These are phyloP conservation scores for Fraxinus anomala DNA, from an alignment of 257 asterid genomes.

Conservation along the genomic window DNA sequence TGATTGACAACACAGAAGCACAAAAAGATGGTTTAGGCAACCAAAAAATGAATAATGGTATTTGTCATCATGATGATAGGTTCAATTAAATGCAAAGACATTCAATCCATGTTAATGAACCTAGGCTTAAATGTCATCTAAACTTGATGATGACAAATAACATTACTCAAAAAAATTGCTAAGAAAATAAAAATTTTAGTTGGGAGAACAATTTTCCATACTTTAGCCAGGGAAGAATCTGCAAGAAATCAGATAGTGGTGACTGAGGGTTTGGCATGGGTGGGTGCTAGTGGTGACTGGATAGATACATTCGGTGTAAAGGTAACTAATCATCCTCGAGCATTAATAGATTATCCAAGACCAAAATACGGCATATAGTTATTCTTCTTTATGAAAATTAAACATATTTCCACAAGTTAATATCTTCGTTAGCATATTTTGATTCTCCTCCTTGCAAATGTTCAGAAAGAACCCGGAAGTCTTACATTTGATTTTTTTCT, in stretches of 20 bases:
- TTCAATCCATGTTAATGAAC: too few species aligned
- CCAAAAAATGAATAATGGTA: too few species aligned
- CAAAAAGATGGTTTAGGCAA: too few species aligned
- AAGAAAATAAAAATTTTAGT: too few species aligned
- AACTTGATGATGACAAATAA: too few species aligned
- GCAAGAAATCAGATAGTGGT: not conserved
- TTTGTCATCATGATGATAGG: too few species aligned
- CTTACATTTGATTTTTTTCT: slow-evolving; percentile 68
- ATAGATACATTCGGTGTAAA: too few species aligned
- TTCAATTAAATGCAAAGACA: too few species aligned
- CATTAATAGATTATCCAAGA: not conserved
- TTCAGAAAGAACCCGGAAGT: slow-evolving; percentile 64
- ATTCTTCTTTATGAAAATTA: slow-evolving; percentile 24
- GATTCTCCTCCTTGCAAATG: slow-evolving; percentile 43
- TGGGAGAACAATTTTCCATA: not conserved
- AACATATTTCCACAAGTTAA: slow-evolving; percentile 10
- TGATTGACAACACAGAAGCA: too few species aligned
- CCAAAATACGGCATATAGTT: not conserved
- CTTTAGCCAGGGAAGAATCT: not conserved
- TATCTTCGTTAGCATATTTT: slow-evolving; percentile 15
- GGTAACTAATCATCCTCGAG: not conserved
- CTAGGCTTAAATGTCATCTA: too few species aligned
- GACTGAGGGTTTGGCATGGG: not conserved
- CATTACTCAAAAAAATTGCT: too few species aligned
- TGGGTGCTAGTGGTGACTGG: too few species aligned